phyloP scores from a whole-genome alignment of 768 basidiomycete species.

The Chiua virens region DNA sequence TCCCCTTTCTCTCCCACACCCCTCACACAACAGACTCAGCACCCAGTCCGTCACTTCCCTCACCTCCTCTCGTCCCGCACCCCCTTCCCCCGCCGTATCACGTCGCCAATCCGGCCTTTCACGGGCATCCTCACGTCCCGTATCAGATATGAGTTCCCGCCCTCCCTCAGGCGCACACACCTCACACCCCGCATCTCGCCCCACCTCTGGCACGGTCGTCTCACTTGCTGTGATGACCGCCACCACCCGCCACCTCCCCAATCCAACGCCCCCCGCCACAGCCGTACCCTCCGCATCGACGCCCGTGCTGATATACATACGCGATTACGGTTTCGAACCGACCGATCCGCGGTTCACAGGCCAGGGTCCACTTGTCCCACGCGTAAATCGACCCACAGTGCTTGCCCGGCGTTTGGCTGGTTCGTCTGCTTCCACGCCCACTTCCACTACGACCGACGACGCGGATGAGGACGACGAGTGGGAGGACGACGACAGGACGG shows the following conservation, averaged over 20 bases:
- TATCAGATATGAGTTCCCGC: conserved; percentile 16
- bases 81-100: conserved; percentile 56
- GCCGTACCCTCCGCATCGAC: not conserved
- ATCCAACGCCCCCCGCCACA: not conserved
- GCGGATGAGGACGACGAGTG: conserved; percentile 1
- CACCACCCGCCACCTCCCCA: not conserved
- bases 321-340: conserved; percentile 48
- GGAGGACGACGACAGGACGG: conserved; percentile 4
- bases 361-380: conserved; percentile 40
- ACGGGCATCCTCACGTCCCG: conserved; percentile 25
- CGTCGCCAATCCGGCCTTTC: conserved; percentile 39
- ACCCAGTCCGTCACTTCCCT: conserved; percentile 32
- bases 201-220: conserved; percentile 6
- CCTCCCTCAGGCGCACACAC: conserved; percentile 9
- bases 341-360: conserved; percentile 46
- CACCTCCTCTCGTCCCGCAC: conserved; percentile 56
- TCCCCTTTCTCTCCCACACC: not conserved
- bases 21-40: conserved; percentile 19
- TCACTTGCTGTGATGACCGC: too few relatives aligned
- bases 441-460: conserved; percentile 12
- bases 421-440: conserved; percentile 13
- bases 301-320: conserved; percentile 39
- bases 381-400: conserved; percentile 34
- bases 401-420: conserved; percentile 29
- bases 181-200: conserved; percentile 17